Evolutionary conservation across 2,329 filamentous ascomycete species (phyloP).

Genomic region (Phialophora chinensis): DNA sequence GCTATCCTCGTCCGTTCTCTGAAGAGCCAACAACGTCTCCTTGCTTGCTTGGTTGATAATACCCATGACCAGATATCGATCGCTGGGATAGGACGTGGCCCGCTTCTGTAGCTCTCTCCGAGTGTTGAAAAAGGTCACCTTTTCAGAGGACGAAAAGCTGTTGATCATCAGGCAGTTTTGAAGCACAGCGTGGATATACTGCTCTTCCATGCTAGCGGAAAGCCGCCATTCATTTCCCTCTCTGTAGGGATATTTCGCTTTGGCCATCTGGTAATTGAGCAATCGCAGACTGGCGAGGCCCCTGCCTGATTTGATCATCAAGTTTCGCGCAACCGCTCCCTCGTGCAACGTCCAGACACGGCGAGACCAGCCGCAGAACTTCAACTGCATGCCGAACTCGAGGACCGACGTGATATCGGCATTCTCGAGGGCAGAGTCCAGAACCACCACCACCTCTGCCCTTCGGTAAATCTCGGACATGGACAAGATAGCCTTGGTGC

Average conservation of each 20-base stretch:
- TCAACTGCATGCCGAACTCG: constrained; percentile 6
- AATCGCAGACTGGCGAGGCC: background rate
- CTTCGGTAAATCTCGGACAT: constrained; percentile 5
- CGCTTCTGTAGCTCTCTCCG: background rate
- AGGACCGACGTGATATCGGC: constrained; percentile 3
- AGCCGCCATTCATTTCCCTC: background rate
- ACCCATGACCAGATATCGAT: constrained; percentile 9
- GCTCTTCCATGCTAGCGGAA: background rate
- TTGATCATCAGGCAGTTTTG: background rate
- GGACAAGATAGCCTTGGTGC: constrained; percentile 5
- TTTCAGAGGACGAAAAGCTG: background rate
- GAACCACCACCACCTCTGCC: constrained; percentile 7
- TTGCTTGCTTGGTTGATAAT: constrained; percentile 8
- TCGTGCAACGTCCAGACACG: background rate
- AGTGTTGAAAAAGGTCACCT: background rate
- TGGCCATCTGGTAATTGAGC: background rate
- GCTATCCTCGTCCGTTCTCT: background rate
- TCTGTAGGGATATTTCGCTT: background rate
- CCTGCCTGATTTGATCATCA: background rate
- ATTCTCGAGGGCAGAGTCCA: constrained; percentile 10
- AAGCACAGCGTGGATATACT: background rate
- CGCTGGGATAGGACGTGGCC: constrained; percentile 1
- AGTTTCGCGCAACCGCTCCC: background rate
- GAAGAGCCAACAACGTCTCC: constrained; percentile 7
- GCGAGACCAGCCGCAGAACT: constrained; percentile 11